A percentile compares a stretch with the other conserved stretches of the same genome.
These are phyloP conservation scores for Lyophyllum semitale DNA, from an alignment of 768 basidiomycete genomes.

Conservation along the genomic window DNA sequence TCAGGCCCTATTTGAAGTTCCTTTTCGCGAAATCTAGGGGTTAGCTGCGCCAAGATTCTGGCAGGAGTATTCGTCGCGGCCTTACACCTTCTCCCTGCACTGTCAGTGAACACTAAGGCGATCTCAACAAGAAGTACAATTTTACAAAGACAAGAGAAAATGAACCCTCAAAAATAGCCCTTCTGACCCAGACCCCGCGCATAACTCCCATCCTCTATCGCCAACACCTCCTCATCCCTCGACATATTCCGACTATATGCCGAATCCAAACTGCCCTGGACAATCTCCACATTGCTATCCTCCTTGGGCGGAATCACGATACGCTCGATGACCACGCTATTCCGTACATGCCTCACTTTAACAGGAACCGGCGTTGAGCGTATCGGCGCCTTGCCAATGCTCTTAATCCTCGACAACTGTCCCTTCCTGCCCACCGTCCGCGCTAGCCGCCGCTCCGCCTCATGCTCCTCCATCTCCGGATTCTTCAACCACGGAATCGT, in stretches of 20 bases:
- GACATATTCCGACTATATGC: constrained; percentile 19
- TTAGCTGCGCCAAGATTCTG: too few species aligned
- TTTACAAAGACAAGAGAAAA: background rate
- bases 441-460: constrained; percentile 10
- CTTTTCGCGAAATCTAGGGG: too few species aligned
- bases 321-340: constrained; percentile 34
- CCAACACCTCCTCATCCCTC: constrained; percentile 35
- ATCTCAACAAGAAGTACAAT: background rate
- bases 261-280: constrained; percentile 25
- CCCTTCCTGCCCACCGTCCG: constrained; percentile 13
- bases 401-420: constrained; percentile 35
- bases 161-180: background rate
- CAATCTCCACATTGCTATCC: constrained; percentile 23
- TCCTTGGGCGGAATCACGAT: constrained; percentile 30
- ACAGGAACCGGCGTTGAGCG: constrained; percentile 35
- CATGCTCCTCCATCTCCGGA: constrained; percentile 17
- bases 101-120: background rate
- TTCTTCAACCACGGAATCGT: constrained; percentile 20
- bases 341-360: constrained; percentile 21
- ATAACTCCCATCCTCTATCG: constrained; percentile 24
- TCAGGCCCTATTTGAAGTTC: too few species aligned
- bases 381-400: constrained; percentile 38
- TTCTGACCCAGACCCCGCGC: constrained; percentile 6
- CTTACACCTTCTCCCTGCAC: too few species aligned
- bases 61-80: too few species aligned